Evolutionary conservation across 148 eudicot genomes (phyloP).

Genomic region (Camellia granthamiana): DNA sequence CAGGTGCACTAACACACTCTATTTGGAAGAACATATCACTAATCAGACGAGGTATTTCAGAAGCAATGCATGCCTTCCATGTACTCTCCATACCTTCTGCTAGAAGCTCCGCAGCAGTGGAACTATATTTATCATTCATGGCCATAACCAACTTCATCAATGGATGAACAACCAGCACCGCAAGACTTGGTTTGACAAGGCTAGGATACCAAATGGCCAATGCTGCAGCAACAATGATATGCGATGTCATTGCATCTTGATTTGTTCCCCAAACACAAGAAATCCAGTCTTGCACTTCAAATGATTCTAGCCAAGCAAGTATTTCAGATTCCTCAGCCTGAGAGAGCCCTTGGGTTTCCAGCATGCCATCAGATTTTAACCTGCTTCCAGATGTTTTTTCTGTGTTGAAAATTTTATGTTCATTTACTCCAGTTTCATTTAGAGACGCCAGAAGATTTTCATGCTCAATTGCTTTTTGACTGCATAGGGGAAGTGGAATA

Average conservation of each 20-base stretch:
- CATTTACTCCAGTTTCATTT: conserved; percentile 26
- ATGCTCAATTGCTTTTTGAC: conserved; percentile 35
- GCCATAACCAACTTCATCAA: conserved; percentile 86
- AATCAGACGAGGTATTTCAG: conserved; percentile 82
- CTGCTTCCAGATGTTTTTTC: conserved; percentile 17
- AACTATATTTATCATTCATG: conserved; percentile 89
- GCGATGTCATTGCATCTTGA: conserved; percentile 97
- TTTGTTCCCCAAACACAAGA: conserved; percentile 93
- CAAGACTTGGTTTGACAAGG: conserved; percentile 78
- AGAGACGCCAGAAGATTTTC: conserved; percentile 18
- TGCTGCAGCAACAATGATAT: conserved; percentile 92
- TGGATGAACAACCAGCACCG: conserved; percentile 70
- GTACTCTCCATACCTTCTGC: conserved; percentile 99
- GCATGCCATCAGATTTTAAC: conserved; percentile 23
- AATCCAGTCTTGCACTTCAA: conserved; percentile 90
- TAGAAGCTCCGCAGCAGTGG: conserved; percentile 90
- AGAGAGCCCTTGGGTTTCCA: conserved; percentile 28
- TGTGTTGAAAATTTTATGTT: conserved; percentile 18
- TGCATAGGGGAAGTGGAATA: conserved; percentile 69
- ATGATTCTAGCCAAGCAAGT: conserved; percentile 80
- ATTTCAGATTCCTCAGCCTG: conserved; percentile 48
- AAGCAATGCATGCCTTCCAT: conserved; percentile 80
- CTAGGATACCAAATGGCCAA: conserved; percentile 94
- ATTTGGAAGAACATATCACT: conserved; percentile 90
- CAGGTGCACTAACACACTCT: conserved; percentile 77